Evolutionary conservation across 2,329 filamentous ascomycete genomes (phyloP), one percentile per base, ranked within the genome.

Genomic region (Albophoma yamanashiensis): DNA sequence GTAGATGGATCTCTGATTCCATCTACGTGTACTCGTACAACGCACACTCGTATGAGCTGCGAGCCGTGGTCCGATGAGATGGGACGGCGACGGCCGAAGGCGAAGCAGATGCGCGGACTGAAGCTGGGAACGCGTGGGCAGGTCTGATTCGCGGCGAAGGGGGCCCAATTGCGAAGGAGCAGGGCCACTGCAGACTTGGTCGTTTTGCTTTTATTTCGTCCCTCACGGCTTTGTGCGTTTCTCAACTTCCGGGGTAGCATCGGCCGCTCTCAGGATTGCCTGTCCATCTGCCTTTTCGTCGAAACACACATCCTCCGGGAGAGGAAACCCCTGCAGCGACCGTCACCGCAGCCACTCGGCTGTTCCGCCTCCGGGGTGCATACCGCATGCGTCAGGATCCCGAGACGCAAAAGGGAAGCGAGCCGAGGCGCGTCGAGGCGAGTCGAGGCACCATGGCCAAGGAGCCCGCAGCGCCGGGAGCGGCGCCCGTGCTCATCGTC

Each of bases 401-500:
- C 27, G 27, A 31, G 27, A 31, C 27, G 27, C 27, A 31, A 31
- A 31, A 3, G 27, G 27, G n/a, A n/a, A n/a, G n/a, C n/a, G n/a
- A n/a, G n/a, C n/a, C n/a, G n/a, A 31, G 27, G 27, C 27, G 27
- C 3, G 27, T 3, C 27, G 27, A 31, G 27, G 27, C 27, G 27
- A 31, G 27, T 3, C 27, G 27, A 31, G 3, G 27, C 27, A 27
- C 5, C 22, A 50, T 50, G 45, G 25, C 45, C 17, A 11, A 1
- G 15, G 45, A 17, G 4, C 25, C 27, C 27, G 27, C 27, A 31
- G 27, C 27, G 27, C 5, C 43, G 43, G 43, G 3, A 15, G 12
- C 45, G 17, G 45, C 45, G 22, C 67, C 71, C 40, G 66, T 75
- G 7, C 64, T 76, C 52, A 74, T 76, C 50, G 60, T 74, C 52